phyloP scores from a whole-genome alignment of 805 yeast species.

The Candida pseudoglaebosa region DNA sequence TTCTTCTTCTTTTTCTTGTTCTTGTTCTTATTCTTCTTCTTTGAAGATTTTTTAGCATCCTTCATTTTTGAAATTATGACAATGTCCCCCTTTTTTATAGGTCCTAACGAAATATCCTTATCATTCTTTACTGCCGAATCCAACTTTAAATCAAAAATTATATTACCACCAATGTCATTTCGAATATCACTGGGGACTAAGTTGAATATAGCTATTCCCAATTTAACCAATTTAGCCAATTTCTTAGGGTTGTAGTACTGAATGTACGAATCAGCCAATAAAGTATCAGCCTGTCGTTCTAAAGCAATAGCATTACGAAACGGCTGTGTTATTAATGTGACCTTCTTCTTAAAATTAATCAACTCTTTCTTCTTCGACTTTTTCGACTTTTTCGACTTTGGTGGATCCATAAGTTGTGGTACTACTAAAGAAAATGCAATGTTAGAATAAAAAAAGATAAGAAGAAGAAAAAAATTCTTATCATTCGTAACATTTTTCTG shows the following conservation, averaged over 20 bases:
- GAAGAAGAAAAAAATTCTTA: too few species aligned
- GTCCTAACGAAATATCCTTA: conserved; percentile 41
- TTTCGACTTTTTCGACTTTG: too few species aligned
- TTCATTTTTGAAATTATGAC: conserved; percentile 55
- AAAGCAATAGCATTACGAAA: conserved; percentile 26
- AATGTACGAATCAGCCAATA: conserved; percentile 29
- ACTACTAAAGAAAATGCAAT: too few species aligned
- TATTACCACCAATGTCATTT: conserved; percentile 78
- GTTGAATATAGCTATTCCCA: conserved; percentile 75
- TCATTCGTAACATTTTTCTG: too few species aligned
- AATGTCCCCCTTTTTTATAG: conserved; percentile 71
- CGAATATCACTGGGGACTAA: conserved; percentile 55
- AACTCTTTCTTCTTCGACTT: too few species aligned
- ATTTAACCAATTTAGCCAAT: conserved; percentile 57
- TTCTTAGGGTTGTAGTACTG: conserved; percentile 50
- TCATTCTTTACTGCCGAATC: conserved; percentile 46
- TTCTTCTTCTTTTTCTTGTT: too few species aligned
- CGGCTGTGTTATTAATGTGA: conserved; percentile 8
- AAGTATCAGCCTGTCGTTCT: conserved; percentile 35
- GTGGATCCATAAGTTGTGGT: neutral
- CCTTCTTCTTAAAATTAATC: conserved; percentile 12
- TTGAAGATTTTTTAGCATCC: conserved; percentile 21
- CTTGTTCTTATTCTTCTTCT: conserved; percentile 17
- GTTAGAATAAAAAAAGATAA: too few species aligned
- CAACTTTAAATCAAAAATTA: conserved; percentile 56